A percentile compares a stretch with the other conserved stretches of the same genome.
phyloP scores from a whole-genome alignment of 2,329 filamentous ascomycete genomes.

The Tolypocladium endophyticum region DNA sequence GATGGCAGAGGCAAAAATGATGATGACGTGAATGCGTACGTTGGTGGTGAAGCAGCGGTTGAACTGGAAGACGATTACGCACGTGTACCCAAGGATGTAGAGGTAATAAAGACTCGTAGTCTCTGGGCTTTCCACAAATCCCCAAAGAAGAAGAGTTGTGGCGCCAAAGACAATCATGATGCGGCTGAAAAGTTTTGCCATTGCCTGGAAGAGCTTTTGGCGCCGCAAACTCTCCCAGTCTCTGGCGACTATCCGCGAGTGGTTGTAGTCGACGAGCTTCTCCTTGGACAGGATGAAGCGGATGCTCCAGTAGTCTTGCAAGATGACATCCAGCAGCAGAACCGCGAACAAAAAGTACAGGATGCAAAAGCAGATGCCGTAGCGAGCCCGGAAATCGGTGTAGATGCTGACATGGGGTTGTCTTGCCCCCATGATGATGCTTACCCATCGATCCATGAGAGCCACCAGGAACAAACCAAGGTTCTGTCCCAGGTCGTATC shows the following conservation, averaged over 20 bases:
- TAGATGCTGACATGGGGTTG: constrained; percentile 17
- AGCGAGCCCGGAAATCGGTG: constrained; percentile 17
- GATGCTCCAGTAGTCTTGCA: constrained; percentile 24
- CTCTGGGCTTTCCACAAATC: constrained; percentile 18
- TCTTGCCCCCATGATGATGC: constrained; percentile 21
- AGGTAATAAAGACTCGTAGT: constrained; percentile 22
- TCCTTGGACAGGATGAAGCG: constrained; percentile 21
- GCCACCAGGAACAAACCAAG: constrained; percentile 26
- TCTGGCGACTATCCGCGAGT: constrained; percentile 12
- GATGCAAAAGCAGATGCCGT: constrained; percentile 26
- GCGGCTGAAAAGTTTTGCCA: constrained; percentile 17
- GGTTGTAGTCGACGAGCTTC: constrained; percentile 16
- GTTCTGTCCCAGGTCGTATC: constrained; percentile 24
- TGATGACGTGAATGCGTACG: constrained; percentile 19
- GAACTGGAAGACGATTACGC: constrained; percentile 27
- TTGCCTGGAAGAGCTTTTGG: constrained; percentile 7
- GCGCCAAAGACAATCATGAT: constrained; percentile 21
- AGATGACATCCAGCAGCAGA: constrained; percentile 24
- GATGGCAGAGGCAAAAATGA: constrained; percentile 19
- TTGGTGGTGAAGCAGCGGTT: constrained; percentile 28
- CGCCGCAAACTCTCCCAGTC: constrained; percentile 8
- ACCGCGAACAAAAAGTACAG: constrained; percentile 27
- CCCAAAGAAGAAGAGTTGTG: constrained; percentile 21
- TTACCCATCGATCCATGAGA: constrained; percentile 27
- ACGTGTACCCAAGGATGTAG: constrained; percentile 23